These are phyloP conservation scores for Cladosporium velox DNA, from an alignment of 2,329 filamentous ascomycete species.

Conservation along the genomic window DNA sequence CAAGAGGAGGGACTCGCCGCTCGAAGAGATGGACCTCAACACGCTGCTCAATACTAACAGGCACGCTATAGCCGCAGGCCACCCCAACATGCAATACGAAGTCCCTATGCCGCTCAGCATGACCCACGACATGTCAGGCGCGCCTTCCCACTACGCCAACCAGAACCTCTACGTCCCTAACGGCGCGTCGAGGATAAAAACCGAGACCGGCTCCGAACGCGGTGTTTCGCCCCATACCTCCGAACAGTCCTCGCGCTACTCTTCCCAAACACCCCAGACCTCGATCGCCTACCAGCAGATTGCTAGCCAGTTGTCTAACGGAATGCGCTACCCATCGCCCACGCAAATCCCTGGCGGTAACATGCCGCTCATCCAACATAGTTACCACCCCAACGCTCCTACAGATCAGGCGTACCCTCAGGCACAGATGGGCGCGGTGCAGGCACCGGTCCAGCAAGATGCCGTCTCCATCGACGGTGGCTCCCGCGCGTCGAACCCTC, in stretches of 20 bases:
- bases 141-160: conserved; percentile 36
- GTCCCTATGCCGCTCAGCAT: conserved; percentile 36
- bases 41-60: conserved; percentile 43
- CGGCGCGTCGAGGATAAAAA: conserved; percentile 55
- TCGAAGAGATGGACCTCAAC: conserved; percentile 40
- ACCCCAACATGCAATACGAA: conserved; percentile 44
- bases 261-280: conserved; percentile 58
- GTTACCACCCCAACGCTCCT: conserved; percentile 53
- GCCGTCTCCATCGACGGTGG: conserved; percentile 41
- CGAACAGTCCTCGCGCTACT: conserved; percentile 59
- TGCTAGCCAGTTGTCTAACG: conserved; percentile 52
- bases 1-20: conserved; percentile 41
- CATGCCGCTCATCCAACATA: conserved; percentile 58
- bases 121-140: conserved; percentile 35
- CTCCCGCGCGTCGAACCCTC: conserved; percentile 44
- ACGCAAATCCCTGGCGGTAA: conserved; percentile 42
- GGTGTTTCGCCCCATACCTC: conserved; percentile 58
- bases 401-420: conserved; percentile 48
- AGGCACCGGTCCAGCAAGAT: conserved; percentile 36
- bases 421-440: conserved; percentile 37
- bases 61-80: conserved; percentile 35
- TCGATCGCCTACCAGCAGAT: conserved; percentile 49
- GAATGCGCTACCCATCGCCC: conserved; percentile 57
- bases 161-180: conserved; percentile 52
- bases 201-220: conserved; percentile 61